Conservation (phyloP, 495 filamentous ascomycete species). For the Neurospora sp. region DNA sequence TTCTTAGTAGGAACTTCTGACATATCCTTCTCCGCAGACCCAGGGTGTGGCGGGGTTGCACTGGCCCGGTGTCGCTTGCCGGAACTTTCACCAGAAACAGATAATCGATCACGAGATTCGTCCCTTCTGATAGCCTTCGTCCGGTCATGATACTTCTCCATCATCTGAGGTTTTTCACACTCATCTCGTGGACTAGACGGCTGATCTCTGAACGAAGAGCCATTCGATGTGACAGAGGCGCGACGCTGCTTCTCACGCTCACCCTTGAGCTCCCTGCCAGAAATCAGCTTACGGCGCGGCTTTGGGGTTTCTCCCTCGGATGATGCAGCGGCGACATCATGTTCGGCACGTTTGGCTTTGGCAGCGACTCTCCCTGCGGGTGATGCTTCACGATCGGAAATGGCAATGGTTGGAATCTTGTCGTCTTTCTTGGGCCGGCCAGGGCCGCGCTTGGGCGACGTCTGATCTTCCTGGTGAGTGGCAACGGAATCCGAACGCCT, state of each 20-base stretch:
- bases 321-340: conserved; percentile 34
- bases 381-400: conserved; percentile 45
- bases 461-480: conserved; percentile 28
- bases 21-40: conserved; percentile 42
- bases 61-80: conserved; percentile 60
- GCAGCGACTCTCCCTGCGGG: conserved; percentile 30
- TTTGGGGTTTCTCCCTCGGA: conserved; percentile 46
- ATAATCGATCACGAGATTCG: conserved; percentile 44
- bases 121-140: conserved; percentile 44
- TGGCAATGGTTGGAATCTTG: conserved; percentile 29
- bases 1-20: conserved; percentile 43
- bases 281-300: conserved; percentile 50
- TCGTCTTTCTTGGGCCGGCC: conserved; percentile 41
- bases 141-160: conserved; percentile 39
- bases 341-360: conserved; percentile 38
- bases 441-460: conserved; percentile 37
- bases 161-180: conserved; percentile 24
- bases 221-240: conserved; percentile 37
- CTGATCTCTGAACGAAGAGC: conserved; percentile 28
- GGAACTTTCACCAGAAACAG: conserved; percentile 35
- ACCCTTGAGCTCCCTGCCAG: conserved; percentile 46
- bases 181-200: conserved; percentile 36
- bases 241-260: conserved; percentile 45
- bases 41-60: conserved; percentile 54
- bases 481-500: conserved; percentile 27